phyloP scores from a whole-genome alignment of 129 eudicot species.

The Helianthus annuus region HanXRQr2.0-SUNRISE NC_035446.2:167912331-167912830 shows the following conservation, averaged over 20 bases:
- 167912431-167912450: conserved; percentile 51
- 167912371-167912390: conserved; percentile 45
- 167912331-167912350: conserved; percentile 52
- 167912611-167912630: conserved; percentile 46
- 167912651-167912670: neutral
- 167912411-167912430: conserved; percentile 43
- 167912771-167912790: no score
- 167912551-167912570: conserved; percentile 16
- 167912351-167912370: conserved; percentile 59
- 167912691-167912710: neutral
- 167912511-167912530: neutral
- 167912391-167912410: conserved; percentile 44
- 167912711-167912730: neutral
- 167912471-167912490: conserved; percentile 80
- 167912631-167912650: conserved; percentile 28
- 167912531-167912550: neutral
- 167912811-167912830: no score
- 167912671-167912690: neutral
- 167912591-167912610: conserved; percentile 9
- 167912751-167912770: neutral
- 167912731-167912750: neutral
- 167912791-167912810: no score
- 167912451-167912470: conserved; percentile 50
- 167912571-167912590: conserved; percentile 32
- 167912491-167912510: conserved; percentile 8